Base-by-base conservation (phyloP, 1,284 basidiomycete genomes). In the Trametes sp. region DNA sequence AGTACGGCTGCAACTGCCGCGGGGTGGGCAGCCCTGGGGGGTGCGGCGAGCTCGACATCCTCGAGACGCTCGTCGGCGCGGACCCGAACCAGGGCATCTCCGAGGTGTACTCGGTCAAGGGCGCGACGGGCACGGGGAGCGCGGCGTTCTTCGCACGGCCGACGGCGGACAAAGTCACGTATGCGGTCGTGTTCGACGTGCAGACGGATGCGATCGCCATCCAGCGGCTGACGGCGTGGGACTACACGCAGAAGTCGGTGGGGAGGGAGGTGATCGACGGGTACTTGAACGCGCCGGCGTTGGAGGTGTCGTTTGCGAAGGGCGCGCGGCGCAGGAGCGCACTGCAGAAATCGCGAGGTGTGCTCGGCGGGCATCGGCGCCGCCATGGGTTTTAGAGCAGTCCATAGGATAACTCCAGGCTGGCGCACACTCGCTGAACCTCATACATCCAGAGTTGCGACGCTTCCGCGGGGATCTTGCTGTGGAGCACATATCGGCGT, bases 1-100 rank as follows among this genome's bases (percentile, higher is more conserved):
- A 76, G 62, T 76, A 76, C 68, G 74, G 74, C 58, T 76, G 74
- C 70, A 76, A 76, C 69, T 76, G 74, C 71, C 74, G 74, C 46
- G 71, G 71, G 57, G 69, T 70, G 44, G 65, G 63, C 59, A 42
- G 56, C 42, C 46, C 59, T 2, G 69, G 69, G 53, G 72, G 73
- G 19, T 75, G 74, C 60, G 74, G 73, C 50, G 74, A 75, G 64
- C 63, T 73, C 59, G 74, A 75, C 69, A 67, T 75, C 62, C 69
- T 74, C 56, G 74, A 76, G 69, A 70, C 69, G 9, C 68, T 75
- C 62, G 45, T 41, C 28, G 63, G 61, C 29, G 51, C 57, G 41
- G 65, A 70, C 63, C 57, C 62, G 21, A 59, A 66, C 46, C 66
- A 72, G 31, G 73, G 65, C 41, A 68, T 74, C 62, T 71, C 73